Evolutionary conservation across 2,329 filamentous ascomycete species (phyloP).

Genomic region (Leptosphaerulina australis): DNA sequence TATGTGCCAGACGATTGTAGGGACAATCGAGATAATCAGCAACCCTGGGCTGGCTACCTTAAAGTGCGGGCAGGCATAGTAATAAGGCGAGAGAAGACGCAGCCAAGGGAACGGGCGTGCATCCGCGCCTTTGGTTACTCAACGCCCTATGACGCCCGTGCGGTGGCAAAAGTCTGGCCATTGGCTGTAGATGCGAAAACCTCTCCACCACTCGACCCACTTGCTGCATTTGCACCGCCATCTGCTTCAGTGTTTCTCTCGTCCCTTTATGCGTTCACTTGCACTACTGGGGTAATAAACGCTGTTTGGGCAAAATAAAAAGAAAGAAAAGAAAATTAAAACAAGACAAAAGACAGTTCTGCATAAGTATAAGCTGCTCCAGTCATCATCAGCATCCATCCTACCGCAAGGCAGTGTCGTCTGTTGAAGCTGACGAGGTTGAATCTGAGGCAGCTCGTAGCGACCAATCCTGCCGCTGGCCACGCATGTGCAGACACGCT

Average conservation of each 20-base stretch:
- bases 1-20: background rate
- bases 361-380: background rate
- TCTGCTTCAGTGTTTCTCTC: background rate
- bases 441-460: background rate
- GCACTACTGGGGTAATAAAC: background rate
- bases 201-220: too few relatives aligned
- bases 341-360: background rate
- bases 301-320: too few relatives aligned
- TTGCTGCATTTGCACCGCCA: background rate
- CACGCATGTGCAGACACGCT: background rate
- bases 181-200: background rate
- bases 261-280: slow-evolving; percentile 1
- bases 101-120: slow-evolving; percentile 9
- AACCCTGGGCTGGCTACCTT: slow-evolving; percentile 6
- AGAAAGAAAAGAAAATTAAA: too few relatives aligned
- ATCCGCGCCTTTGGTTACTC: slow-evolving; percentile 3
- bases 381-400: too few relatives aligned
- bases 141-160: slow-evolving; percentile 12
- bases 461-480: background rate
- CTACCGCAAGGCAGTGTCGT: background rate
- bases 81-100: slow-evolving; percentile 15
- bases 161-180: background rate
- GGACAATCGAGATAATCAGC: background rate
- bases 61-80: slow-evolving; percentile 20
- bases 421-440: background rate